These are phyloP conservation scores for Wickerhamomyces hampshirensis DNA, from an alignment of 805 yeast species.

Conservation along the genomic window DNA sequence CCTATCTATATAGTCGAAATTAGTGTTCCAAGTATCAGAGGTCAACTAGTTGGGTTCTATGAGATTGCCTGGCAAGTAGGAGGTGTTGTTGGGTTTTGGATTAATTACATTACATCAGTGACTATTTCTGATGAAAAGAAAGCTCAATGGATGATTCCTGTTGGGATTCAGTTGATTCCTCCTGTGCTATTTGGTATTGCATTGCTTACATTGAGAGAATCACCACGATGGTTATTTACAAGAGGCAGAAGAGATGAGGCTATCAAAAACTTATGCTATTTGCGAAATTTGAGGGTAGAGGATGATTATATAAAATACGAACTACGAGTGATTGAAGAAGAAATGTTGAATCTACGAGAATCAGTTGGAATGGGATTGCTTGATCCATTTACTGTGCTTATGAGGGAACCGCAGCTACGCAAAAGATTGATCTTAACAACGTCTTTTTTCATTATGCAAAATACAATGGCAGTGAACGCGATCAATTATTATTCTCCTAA, in stretches of 20 bases:
- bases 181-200: constrained; percentile 35
- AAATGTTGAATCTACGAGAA: constrained; percentile 16
- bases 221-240: constrained; percentile 39
- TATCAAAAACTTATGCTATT: constrained; percentile 28
- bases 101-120: constrained; percentile 1
- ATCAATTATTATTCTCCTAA: constrained; percentile 50
- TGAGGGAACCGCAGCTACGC: constrained; percentile 25
- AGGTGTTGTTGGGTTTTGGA: constrained; percentile 4
- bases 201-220: constrained; percentile 35
- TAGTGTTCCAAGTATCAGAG: constrained; percentile 40
- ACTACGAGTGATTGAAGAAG: constrained; percentile 26
- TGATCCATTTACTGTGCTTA: constrained; percentile 34
- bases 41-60: constrained; percentile 21
- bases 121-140: constrained; percentile 3
- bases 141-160: constrained; percentile 43
- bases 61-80: constrained; percentile 7
- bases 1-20: constrained; percentile 44
- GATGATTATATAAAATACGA: constrained; percentile 38
- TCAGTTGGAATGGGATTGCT: constrained; percentile 30
- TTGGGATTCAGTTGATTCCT: constrained; percentile 39
- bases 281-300: constrained; percentile 33
- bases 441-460: constrained; percentile 37
- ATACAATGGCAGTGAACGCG: constrained; percentile 45
- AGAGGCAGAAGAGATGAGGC: constrained; percentile 33
- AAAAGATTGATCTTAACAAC: constrained; percentile 34